Evolutionary conservation across 768 basidiomycete genomes (phyloP).

Genomic region (Phlegmacium glaucopus): DNA sequence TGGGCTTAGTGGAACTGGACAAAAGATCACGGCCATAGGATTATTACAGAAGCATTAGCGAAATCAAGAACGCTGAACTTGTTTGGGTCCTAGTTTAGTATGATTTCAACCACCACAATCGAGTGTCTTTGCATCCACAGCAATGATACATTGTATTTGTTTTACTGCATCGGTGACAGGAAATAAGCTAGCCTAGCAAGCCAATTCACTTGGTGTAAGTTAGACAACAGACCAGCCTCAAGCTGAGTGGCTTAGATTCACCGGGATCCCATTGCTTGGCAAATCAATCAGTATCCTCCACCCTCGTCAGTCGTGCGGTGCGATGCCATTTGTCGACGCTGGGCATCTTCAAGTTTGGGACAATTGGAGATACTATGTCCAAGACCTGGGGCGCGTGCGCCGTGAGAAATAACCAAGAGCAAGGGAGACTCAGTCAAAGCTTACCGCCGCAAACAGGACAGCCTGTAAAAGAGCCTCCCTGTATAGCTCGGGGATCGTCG

Average conservation of each 20-base stretch:
- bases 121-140: no score
- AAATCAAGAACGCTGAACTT: background rate
- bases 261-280: background rate
- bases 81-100: no score
- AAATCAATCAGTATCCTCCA: slow-evolving; percentile 33
- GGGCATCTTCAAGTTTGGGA: slow-evolving; percentile 93
- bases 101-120: no score
- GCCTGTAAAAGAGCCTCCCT: slow-evolving; percentile 76
- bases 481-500: slow-evolving; percentile 84
- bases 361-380: slow-evolving; percentile 95
- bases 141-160: no score
- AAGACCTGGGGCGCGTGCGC: slow-evolving; percentile 50
- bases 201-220: no score
- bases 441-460: slow-evolving; percentile 95
- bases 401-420: background rate
- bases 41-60: background rate
- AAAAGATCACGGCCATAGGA: no score
- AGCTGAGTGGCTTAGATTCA: no score
- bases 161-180: no score
- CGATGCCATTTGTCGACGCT: slow-evolving; percentile 86
- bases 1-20: no score
- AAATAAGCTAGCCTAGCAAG: no score
- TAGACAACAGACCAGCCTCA: no score
- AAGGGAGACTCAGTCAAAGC: slow-evolving; percentile 12
- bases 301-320: slow-evolving; percentile 70